Conservation (phyloP, 306 rosid species). For the Inga leiocalycina region DNA sequence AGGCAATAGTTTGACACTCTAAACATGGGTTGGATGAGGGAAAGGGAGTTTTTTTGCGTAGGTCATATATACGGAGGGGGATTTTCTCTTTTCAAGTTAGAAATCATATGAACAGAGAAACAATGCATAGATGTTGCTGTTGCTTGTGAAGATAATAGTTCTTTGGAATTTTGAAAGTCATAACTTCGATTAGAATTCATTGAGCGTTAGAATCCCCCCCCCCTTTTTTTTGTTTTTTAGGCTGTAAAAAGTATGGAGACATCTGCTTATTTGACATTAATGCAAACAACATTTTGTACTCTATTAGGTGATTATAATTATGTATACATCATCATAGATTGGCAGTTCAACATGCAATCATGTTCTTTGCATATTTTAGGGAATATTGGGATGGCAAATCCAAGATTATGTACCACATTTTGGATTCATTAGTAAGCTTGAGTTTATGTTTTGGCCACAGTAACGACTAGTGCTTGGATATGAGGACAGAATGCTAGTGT, state of each 20-base stretch:
- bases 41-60: not conserved
- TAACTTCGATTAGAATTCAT: not conserved
- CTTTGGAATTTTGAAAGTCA: not conserved
- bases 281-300: not conserved
- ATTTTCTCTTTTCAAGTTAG: not conserved
- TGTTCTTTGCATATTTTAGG: not conserved
- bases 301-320: not conserved
- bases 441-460: constrained; percentile 2
- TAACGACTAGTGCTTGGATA: not conserved
- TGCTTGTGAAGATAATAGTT: not conserved
- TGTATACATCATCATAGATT: not conserved
- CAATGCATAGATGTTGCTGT: not conserved
- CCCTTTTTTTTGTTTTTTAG: not conserved
- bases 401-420: not conserved
- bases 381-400: not conserved
- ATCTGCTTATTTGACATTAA: not conserved
- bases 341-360: not conserved
- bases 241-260: not conserved
- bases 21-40: not conserved
- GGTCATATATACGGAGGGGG: no score
- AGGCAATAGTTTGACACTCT: not conserved
- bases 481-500: not conserved
- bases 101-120: not conserved
- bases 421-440: constrained; percentile 5
- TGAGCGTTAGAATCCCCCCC: no score